phyloP scores from a whole-genome alignment of 305 asterid species.

The Nicotiana rustica region DNA sequence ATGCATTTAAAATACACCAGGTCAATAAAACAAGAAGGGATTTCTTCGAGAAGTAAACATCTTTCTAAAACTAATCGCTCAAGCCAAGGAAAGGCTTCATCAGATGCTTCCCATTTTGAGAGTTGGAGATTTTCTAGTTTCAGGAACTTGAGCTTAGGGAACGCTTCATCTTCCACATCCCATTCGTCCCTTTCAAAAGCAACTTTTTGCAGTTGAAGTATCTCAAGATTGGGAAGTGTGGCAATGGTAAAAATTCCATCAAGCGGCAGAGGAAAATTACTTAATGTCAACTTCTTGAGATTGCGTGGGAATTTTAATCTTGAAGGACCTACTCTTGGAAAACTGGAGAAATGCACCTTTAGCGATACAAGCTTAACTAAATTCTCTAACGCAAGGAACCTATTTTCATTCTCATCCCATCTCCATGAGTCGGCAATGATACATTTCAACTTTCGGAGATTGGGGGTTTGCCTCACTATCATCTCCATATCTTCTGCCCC shows the following conservation, averaged over 20 bases:
- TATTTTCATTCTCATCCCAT: background rate
- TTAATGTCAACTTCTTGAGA: slow-evolving; percentile 43
- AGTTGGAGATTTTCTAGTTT: slow-evolving; percentile 28
- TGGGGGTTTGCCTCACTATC: too few species aligned
- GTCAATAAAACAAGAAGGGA: too few species aligned
- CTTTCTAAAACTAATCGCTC: too few species aligned
- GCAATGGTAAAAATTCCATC: slow-evolving; percentile 35
- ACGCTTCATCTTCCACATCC: slow-evolving; percentile 37
- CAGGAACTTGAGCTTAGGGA: slow-evolving; percentile 42
- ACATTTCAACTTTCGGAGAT: slow-evolving; percentile 36
- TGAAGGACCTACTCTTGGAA: background rate
- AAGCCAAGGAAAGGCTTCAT: too few species aligned
- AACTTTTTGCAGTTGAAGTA: slow-evolving; percentile 37
- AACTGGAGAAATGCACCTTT: background rate
- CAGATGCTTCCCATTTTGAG: background rate
- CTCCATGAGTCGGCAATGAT: background rate
- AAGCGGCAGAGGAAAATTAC: slow-evolving; percentile 35
- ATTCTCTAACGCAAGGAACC: background rate
- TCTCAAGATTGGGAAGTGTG: slow-evolving; percentile 37
- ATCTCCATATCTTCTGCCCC: too few species aligned
- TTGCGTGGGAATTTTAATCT: slow-evolving; percentile 34
- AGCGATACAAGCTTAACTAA: background rate
- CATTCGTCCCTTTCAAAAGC: slow-evolving; percentile 39
- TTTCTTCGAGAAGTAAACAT: too few species aligned
- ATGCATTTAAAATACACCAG: too few species aligned